Evolutionary conservation across 352 stramenopile genomes (phyloP).

Genomic region (Pythium insidiosum): DNA sequence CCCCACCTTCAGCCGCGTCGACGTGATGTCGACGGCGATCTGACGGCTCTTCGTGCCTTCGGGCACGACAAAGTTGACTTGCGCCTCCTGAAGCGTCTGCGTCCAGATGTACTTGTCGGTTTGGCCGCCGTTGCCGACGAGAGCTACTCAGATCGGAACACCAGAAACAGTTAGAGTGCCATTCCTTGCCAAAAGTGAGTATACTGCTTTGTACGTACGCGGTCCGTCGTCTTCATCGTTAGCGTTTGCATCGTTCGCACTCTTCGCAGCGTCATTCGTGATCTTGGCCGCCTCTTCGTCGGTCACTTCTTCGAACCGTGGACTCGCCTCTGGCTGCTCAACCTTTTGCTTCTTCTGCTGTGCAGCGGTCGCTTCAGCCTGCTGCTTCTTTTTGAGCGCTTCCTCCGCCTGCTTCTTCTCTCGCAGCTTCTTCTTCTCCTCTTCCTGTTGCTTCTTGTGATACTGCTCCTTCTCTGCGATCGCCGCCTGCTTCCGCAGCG

Average conservation of each 20-base stretch:
- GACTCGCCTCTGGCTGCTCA: slow-evolving; percentile 19
- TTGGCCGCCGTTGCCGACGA: slow-evolving; percentile 87
- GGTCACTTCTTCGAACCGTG: slow-evolving; percentile 77
- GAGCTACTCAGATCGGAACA: slow-evolving; percentile 36
- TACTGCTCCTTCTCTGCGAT: slow-evolving; percentile 78
- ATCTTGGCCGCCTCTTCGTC: slow-evolving; percentile 43
- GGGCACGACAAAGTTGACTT: slow-evolving; percentile 89
- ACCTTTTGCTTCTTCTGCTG: slow-evolving; percentile 22
- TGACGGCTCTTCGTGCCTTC: slow-evolving; percentile 90
- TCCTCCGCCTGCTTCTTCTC: slow-evolving; percentile 47
- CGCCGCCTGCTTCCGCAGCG: slow-evolving; percentile 89
- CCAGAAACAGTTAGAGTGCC: background rate
- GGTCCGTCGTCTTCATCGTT: slow-evolving; percentile 47
- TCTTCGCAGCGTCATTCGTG: slow-evolving; percentile 11
- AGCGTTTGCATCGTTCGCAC: slow-evolving; percentile 7
- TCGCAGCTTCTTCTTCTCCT: slow-evolving; percentile 38
- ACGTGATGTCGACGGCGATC: slow-evolving; percentile 89
- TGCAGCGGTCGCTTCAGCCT: slow-evolving; percentile 30
- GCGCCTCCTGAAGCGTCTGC: slow-evolving; percentile 96
- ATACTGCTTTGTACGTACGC: slow-evolving; percentile 26
- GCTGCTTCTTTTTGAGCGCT: slow-evolving; percentile 44
- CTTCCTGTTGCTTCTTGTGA: slow-evolving; percentile 66
- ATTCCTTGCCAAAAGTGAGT: no score
- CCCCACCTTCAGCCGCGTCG: slow-evolving; percentile 86
- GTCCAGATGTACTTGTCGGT: slow-evolving; percentile 97